Evolutionary conservation across 2,329 filamentous ascomycete species (phyloP), one percentile per base, ranked within the genome.

Genomic region (Westerdykella ornata): DNA sequence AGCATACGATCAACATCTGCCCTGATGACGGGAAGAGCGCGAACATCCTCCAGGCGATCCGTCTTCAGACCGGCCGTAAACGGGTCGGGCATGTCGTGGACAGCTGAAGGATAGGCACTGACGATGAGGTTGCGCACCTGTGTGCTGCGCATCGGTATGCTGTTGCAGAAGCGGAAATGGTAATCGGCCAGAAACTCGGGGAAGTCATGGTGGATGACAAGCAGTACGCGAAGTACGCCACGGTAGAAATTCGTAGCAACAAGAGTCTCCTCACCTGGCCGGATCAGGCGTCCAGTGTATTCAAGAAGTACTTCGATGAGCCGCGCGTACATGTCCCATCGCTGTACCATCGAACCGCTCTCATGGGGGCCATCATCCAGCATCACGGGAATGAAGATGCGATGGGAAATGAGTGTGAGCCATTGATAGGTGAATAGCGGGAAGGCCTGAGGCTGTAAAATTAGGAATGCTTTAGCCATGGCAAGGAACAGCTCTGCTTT

Each of bases 181-280:
- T 94, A 88, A 54, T 89, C 86, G 5, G 86, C 84, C 32, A 98
- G 70, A 65, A 95, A 98, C 42, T 96, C 88, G 0, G 90, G 85
- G 66, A 88, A 97, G 64, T 98, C 92, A 60, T 97, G 92, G 53
- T 95, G 86, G 39, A 98, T 72, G 39, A 94, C 77, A 26, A 94
- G 72, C 41, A 97, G 70, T 45, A 96, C 78, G 59, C 94, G 88
- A 36, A 94, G 71, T 1, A 85, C 80, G 7, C 84, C 88, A 46
- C 87, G 82, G 64, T 95, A 96, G 46, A 94, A 79, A 41, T 90
- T 86, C 62, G 87, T 89, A 26, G 82, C 80, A 38, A 85, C 75
- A 26, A 79, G 73, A 3, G 81, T 74, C 13, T 88, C 75, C 43
- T 81, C 81, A 19, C 82, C 70, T 8, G 81, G 76, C 66, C 90